Percentiles rank a stretch among this genome's conserved stretches.
phyloP scores from a whole-genome alignment of 306 rosid species.

The cucumber (Cucumis sativus) region Cucumber_9930_V3 NC_026656.2:20594501-20595000 shows the following conservation, averaged over 20 bases:
- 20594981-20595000: too few relatives aligned
- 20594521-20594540: background rate
- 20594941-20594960: background rate
- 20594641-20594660: background rate
- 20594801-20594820: background rate
- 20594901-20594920: slow-evolving; percentile 66
- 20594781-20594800: background rate
- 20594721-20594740: background rate
- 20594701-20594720: background rate
- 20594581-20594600: background rate
- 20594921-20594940: slow-evolving; percentile 54
- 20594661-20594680: background rate
- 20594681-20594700: background rate
- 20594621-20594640: background rate
- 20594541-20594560: background rate
- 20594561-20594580: background rate
- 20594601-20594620: background rate
- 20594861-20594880: slow-evolving; percentile 25
- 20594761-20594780: background rate
- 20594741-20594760: background rate
- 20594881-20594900: slow-evolving; percentile 41
- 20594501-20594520: background rate
- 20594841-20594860: slow-evolving; percentile 24
- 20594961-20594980: background rate
- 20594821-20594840: slow-evolving; percentile 36